phyloP scores from a whole-genome alignment of 139 green algal genomes.

The Tetraselmis striata region DNA sequence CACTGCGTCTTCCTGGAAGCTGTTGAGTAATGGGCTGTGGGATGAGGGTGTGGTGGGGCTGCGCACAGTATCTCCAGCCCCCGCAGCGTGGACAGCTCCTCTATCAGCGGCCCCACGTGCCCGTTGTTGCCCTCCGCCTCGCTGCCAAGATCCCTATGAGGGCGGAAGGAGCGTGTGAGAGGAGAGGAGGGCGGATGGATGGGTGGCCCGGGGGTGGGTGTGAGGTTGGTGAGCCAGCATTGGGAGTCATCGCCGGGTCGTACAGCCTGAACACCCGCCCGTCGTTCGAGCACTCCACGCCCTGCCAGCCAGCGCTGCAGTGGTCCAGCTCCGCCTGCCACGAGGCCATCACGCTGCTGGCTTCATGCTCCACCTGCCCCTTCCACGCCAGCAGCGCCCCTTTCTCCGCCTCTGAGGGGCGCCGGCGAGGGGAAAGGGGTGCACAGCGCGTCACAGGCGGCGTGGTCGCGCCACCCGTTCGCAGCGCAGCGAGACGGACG shows the following conservation, averaged over 20 bases:
- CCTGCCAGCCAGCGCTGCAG: neutral
- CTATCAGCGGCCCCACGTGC: neutral
- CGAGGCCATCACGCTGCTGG: neutral
- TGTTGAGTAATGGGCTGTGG: no score
- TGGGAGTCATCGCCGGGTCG: no score
- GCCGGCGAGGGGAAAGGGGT: no score
- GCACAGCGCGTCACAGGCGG: no score
- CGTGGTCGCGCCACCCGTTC: no score
- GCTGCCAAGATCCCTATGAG: neutral
- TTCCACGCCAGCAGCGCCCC: neutral
- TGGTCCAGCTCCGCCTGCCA: neutral
- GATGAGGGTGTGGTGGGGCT: no score
- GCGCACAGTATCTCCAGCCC: neutral
- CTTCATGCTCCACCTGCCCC: neutral
- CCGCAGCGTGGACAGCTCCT: neutral
- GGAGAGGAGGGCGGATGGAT: neutral
- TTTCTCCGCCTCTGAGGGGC: neutral
- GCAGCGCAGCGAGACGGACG: no score
- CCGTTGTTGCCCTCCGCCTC: neutral
- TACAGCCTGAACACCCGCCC: neutral
- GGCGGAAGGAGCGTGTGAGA: neutral
- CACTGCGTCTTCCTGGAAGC: neutral
- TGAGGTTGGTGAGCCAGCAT: neutral
- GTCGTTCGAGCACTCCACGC: neutral
- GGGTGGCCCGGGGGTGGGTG: no score